These are phyloP conservation scores for Sporothrix pallida DNA, from an alignment of 2,329 filamentous ascomycete genomes.

Conservation along the genomic window DNA sequence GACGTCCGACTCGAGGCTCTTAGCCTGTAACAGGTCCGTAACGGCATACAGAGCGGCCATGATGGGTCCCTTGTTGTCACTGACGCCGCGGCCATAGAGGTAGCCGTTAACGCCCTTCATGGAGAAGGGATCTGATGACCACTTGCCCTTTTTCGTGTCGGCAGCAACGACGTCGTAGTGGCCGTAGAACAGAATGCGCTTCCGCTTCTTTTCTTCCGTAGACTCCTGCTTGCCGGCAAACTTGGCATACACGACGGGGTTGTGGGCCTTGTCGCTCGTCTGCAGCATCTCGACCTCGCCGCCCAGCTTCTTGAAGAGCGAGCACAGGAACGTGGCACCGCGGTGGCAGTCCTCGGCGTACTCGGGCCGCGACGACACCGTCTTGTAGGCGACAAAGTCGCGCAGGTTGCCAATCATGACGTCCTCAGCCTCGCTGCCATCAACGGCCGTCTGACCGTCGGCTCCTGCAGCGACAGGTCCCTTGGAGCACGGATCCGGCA, in stretches of 20 bases:
- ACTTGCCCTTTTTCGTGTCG: conserved; percentile 79
- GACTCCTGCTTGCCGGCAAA: conserved; percentile 74
- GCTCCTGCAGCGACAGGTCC: conserved; percentile 43
- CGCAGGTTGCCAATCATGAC: conserved; percentile 73
- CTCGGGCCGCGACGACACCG: conserved; percentile 83
- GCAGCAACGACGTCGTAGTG: conserved; percentile 97
- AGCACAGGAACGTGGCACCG: conserved; percentile 87
- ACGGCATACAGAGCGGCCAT: conserved; percentile 93
- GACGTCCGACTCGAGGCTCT: conserved; percentile 83
- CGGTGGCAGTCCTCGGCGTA: conserved; percentile 91
- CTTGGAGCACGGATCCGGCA: conserved; percentile 55
- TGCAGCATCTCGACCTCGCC: conserved; percentile 90
- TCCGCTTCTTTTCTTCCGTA: conserved; percentile 65
- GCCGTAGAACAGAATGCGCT: conserved; percentile 93
- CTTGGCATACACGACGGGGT: conserved; percentile 90
- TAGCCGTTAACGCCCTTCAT: conserved; percentile 89
- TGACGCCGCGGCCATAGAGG: conserved; percentile 92
- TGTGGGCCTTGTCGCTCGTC: conserved; percentile 73
- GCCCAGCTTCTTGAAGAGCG: conserved; percentile 89
- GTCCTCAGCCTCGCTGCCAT: conserved; percentile 54
- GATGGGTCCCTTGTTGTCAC: conserved; percentile 96
- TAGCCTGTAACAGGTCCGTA: conserved; percentile 84
- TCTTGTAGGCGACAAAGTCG: conserved; percentile 90
- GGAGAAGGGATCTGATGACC: conserved; percentile 88
- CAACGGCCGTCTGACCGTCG: conserved; percentile 47